phyloP scores from a whole-genome alignment of 805 yeast genomes.

The Saccharomycopsis malanga region DNA sequence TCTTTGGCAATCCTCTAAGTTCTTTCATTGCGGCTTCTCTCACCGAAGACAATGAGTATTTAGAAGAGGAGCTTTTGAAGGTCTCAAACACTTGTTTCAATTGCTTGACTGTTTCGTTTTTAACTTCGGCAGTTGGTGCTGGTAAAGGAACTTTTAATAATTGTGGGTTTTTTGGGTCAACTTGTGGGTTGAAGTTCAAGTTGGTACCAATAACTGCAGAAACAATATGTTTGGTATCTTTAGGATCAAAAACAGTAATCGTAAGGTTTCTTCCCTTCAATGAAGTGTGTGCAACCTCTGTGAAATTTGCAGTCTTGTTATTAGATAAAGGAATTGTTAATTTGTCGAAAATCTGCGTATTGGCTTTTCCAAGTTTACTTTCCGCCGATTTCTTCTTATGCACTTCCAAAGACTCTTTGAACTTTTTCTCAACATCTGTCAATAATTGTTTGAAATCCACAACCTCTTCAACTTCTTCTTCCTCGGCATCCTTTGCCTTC shows the following conservation, averaged over 20 bases:
- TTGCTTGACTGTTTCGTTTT: constrained; percentile 45
- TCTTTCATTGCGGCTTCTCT: constrained; percentile 55
- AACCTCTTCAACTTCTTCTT: constrained; percentile 11
- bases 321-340: constrained; percentile 45
- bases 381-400: constrained; percentile 54
- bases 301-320: constrained; percentile 41
- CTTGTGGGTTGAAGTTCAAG: constrained; percentile 74
- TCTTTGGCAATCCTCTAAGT: constrained; percentile 43
- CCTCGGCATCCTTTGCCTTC: not conserved
- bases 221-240: constrained; percentile 57
- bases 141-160: constrained; percentile 69
- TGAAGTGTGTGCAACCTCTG: constrained; percentile 63
- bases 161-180: constrained; percentile 65
- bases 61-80: constrained; percentile 43
- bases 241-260: constrained; percentile 86
- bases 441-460: constrained; percentile 20
- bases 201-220: constrained; percentile 64
- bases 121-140: constrained; percentile 62
- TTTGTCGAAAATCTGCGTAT: constrained; percentile 58
- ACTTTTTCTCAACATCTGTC: constrained; percentile 36
- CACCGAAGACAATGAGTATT: constrained; percentile 45
- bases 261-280: constrained; percentile 52
- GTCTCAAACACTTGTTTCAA: constrained; percentile 63
- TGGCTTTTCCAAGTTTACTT: constrained; percentile 61
- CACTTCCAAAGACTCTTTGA: constrained; percentile 41